Conservation (phyloP, 2,329 filamentous ascomycete genomes). For the Leptosphaerulina australis region DNA sequence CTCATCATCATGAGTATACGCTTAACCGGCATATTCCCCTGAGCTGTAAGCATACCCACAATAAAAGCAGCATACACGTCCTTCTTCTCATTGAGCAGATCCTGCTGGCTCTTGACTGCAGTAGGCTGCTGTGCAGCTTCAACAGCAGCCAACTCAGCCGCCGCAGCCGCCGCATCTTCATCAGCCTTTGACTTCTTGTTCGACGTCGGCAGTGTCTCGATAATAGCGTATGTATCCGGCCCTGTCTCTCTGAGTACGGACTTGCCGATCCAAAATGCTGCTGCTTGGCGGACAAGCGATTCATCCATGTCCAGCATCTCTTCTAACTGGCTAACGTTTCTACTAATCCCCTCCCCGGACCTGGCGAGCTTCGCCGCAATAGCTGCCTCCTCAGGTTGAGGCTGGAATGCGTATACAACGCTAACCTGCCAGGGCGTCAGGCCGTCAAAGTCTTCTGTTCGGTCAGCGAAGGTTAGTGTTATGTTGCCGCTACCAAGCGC, state of each 20-base stretch:
- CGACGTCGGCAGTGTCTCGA: conserved; percentile 59
- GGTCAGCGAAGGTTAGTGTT: conserved; percentile 81
- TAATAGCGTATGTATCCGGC: conserved; percentile 65
- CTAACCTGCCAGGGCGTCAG: conserved; percentile 86
- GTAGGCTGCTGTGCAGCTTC: conserved; percentile 52
- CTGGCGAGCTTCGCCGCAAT: conserved; percentile 23
- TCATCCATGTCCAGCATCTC: conserved; percentile 72
- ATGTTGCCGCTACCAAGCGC: conserved; percentile 80
- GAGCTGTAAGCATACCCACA: conserved; percentile 92
- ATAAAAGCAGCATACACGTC: conserved; percentile 91
- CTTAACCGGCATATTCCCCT: conserved; percentile 78
- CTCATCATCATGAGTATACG: conserved; percentile 95
- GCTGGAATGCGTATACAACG: conserved; percentile 82
- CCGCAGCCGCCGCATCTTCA: conserved; percentile 47
- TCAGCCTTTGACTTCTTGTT: conserved; percentile 28
- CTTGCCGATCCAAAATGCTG: conserved; percentile 74
- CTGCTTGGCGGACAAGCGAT: conserved; percentile 69
- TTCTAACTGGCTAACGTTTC: conserved; percentile 55
- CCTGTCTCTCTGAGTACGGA: conserved; percentile 63
- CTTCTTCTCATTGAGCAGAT: conserved; percentile 70
- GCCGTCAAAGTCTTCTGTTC: conserved; percentile 73
- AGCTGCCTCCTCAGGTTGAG: conserved; percentile 47
- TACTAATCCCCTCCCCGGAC: conserved; percentile 43
- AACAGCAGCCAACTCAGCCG: conserved; percentile 44
- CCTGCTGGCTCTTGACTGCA: conserved; percentile 59